Conservation (phyloP, 768 basidiomycete species). For the Amanita exitialis region DNA sequence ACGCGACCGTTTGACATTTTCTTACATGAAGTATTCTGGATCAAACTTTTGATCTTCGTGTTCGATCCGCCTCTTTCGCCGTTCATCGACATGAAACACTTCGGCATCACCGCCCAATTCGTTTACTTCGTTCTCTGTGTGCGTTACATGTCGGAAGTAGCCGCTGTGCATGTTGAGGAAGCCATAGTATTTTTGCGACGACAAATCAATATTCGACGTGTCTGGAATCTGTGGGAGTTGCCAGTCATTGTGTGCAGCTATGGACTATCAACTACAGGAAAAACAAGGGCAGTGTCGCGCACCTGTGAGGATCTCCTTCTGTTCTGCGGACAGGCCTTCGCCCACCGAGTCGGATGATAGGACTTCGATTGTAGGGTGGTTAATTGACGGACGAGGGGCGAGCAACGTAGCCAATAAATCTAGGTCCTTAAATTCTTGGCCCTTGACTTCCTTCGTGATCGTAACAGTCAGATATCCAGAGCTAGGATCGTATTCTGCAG, state of each 20-base stretch:
- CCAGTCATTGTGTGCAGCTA: slow-evolving; percentile 78
- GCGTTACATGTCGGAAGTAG: slow-evolving; percentile 63
- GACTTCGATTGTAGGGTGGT: slow-evolving; percentile 47
- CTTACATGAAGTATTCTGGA: slow-evolving; percentile 77
- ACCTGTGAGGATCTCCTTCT: slow-evolving; percentile 56
- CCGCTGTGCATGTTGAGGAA: slow-evolving; percentile 69
- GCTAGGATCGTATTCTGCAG: slow-evolving; percentile 66
- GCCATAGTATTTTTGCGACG: slow-evolving; percentile 50
- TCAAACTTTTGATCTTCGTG: slow-evolving; percentile 78
- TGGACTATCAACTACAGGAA: slow-evolving; percentile 2
- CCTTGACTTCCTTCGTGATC: slow-evolving; percentile 55
- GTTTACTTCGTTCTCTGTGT: slow-evolving; percentile 75
- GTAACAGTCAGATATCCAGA: slow-evolving; percentile 72
- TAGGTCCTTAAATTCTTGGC: slow-evolving; percentile 65
- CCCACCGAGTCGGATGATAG: slow-evolving; percentile 21
- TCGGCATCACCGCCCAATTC: slow-evolving; percentile 68
- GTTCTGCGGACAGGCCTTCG: slow-evolving; percentile 42
- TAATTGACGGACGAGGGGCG: slow-evolving; percentile 45
- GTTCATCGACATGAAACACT: slow-evolving; percentile 35
- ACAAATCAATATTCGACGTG: slow-evolving; percentile 27
- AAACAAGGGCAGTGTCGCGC: slow-evolving; percentile 5
- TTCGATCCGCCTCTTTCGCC: slow-evolving; percentile 39
- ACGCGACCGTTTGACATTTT: neutral
- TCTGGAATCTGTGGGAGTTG: slow-evolving; percentile 57
- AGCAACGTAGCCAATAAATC: slow-evolving; percentile 73